phyloP scores from a whole-genome alignment of 345 rosid genomes.

The Brassica rapa region DNA sequence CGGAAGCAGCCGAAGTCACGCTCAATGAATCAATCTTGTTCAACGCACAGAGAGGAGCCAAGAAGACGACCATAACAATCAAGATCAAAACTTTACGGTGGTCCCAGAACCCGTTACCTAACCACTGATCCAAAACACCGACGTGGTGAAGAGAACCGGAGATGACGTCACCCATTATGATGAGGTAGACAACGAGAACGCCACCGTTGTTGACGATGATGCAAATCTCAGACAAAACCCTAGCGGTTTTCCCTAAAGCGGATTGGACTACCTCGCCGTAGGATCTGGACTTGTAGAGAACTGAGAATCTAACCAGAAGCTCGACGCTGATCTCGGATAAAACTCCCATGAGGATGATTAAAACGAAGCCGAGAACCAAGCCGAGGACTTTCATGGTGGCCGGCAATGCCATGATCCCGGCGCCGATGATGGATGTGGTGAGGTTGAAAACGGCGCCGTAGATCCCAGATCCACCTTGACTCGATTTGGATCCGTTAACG shows the following conservation, averaged over 20 bases:
- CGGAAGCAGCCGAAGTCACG: conserved; percentile 86
- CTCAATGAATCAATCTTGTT: conserved; percentile 90
- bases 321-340: conserved; percentile 90
- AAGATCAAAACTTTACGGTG: conserved; percentile 78
- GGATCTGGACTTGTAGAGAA: conserved; percentile 62
- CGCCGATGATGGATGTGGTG: conserved; percentile 86
- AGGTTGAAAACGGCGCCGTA: conserved; percentile 92
- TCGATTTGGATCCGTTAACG: conserved; percentile 30
- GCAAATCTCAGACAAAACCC: conserved; percentile 81
- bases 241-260: conserved; percentile 84
- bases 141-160: conserved; percentile 80
- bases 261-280: conserved; percentile 87
- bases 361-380: conserved; percentile 57
- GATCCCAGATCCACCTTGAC: conserved; percentile 60
- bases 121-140: conserved; percentile 95
- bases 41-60: conserved; percentile 84
- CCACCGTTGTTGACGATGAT: conserved; percentile 93
- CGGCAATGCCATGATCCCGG: conserved; percentile 99
- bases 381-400: conserved; percentile 97
- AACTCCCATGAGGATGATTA: conserved; percentile 77
- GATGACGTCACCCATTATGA: conserved; percentile 93
- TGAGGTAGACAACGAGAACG: conserved; percentile 85
- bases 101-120: conserved; percentile 95
- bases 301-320: conserved; percentile 68
- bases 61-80: conserved; percentile 62